Evolutionary conservation across 176 grass and related monocot species (phyloP).

Genomic region (Oryza nivara): DNA sequence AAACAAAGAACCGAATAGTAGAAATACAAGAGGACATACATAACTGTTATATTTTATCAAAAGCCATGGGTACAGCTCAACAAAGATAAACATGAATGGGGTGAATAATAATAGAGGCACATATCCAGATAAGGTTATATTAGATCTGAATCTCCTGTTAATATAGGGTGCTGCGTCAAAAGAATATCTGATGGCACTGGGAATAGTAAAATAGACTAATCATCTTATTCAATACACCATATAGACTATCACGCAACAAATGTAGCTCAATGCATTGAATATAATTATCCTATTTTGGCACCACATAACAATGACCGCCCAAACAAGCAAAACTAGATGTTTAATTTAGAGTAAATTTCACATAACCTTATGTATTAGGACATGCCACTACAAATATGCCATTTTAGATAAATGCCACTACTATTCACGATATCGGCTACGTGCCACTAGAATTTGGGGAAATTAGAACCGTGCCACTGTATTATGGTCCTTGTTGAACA

Average conservation of each 20-base stretch:
- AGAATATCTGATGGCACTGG: neutral
- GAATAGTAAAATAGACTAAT: neutral
- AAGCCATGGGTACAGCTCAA: neutral
- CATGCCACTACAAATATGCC: too few species aligned
- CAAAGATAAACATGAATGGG: neutral
- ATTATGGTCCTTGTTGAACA: neutral
- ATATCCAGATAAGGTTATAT: slow-evolving; percentile 7
- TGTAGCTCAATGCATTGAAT: neutral
- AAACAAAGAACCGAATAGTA: slow-evolving; percentile 8
- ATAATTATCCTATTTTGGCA: neutral
- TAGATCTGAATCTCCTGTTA: slow-evolving; percentile 14
- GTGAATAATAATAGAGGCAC: neutral
- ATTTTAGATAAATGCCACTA: too few species aligned
- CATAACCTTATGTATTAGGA: neutral
- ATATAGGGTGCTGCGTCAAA: neutral
- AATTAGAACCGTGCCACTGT: too few species aligned
- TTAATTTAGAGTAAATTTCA: neutral
- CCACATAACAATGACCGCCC: slow-evolving; percentile 2
- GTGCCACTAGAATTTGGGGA: too few species aligned
- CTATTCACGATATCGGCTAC: too few species aligned
- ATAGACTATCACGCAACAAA: neutral
- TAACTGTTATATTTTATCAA: neutral
- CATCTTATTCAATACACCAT: neutral
- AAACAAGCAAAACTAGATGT: neutral
- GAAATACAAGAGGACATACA: neutral